A percentile compares a stretch with the other conserved stretches of the same genome.
Conservation (phyloP, 768 basidiomycete genomes). For the Termitomyces sp. region DNA sequence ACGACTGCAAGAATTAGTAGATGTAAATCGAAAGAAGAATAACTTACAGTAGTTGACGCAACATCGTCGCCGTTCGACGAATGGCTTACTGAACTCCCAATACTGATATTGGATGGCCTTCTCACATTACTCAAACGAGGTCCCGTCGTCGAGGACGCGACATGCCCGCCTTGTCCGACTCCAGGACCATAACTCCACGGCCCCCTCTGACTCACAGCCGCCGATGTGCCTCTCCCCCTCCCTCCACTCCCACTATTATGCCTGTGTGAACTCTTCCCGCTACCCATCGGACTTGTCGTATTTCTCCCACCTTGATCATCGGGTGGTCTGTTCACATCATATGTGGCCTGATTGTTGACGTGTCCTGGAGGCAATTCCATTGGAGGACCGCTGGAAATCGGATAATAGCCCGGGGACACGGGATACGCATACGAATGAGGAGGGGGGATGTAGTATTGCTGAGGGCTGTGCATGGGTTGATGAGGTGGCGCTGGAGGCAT, state of each 20-base stretch:
- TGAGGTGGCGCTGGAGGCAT: conserved; percentile 24
- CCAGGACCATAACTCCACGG: conserved; percentile 73
- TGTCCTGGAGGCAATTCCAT: conserved; percentile 24
- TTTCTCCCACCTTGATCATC: conserved; percentile 16
- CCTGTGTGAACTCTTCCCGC: conserved; percentile 27
- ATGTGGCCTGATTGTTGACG: conserved; percentile 19
- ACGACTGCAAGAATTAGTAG: conserved; percentile 42
- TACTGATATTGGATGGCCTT: conserved; percentile 43
- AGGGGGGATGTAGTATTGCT: conserved; percentile 30
- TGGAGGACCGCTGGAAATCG: conserved; percentile 18
- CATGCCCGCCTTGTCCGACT: conserved; percentile 43
- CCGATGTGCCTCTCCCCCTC: conserved; percentile 25
- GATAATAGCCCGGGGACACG: conserved; percentile 28
- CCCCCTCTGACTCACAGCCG: conserved; percentile 37
- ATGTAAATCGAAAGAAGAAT: conserved; percentile 1
- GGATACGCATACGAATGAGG: conserved; percentile 26
- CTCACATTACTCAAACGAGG: conserved; percentile 62
- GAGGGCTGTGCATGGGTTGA: conserved; percentile 26
- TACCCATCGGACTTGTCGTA: conserved; percentile 22
- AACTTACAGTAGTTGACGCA: conserved; percentile 72
- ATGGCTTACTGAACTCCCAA: conserved; percentile 50
- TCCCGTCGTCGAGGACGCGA: conserved; percentile 45
- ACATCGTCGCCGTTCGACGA: conserved; percentile 65
- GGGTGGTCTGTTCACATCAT: conserved; percentile 23
- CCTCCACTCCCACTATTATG: conserved; percentile 27